phyloP scores from a whole-genome alignment of 768 basidiomycete species.

The Leccinum pellstonianum region DNA sequence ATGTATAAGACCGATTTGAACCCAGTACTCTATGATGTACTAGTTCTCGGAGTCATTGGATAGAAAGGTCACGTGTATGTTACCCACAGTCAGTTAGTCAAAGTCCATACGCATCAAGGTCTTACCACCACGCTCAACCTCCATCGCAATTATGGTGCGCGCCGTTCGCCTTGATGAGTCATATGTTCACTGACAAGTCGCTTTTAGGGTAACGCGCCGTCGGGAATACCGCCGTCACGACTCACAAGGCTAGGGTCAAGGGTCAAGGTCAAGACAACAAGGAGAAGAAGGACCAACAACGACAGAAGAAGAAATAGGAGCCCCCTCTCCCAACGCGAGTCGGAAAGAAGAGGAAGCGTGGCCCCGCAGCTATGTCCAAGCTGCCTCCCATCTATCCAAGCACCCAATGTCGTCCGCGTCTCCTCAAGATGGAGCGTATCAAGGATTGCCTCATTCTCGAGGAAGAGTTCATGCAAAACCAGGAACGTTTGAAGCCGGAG shows the following conservation, averaged over 20 bases:
- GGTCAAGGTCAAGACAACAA: constrained; percentile 51
- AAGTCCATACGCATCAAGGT: constrained; percentile 22
- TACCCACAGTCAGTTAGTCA: constrained; percentile 28
- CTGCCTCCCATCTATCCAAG: constrained; percentile 92
- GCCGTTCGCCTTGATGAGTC: not conserved
- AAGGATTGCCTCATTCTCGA: constrained; percentile 97
- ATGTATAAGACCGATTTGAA: constrained; percentile 3
- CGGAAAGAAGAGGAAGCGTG: constrained; percentile 92
- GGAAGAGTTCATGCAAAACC: constrained; percentile 91
- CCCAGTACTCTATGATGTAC: not conserved
- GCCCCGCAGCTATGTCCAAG: constrained; percentile 88
- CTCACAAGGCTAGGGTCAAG: constrained; percentile 36
- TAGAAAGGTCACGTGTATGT: constrained; percentile 19
- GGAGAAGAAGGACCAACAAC: constrained; percentile 44
- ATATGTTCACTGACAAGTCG: not conserved
- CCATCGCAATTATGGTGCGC: constrained; percentile 26
- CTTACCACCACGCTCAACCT: constrained; percentile 1
- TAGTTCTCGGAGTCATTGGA: constrained; percentile 4
- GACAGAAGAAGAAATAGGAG: constrained; percentile 93
- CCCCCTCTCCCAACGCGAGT: constrained; percentile 95
- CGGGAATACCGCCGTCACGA: constrained; percentile 43
- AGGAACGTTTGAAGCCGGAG: constrained; percentile 87
- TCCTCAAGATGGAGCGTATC: constrained; percentile 96
- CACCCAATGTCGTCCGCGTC: constrained; percentile 90
- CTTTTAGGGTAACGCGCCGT: constrained; percentile 47